phyloP scores from a whole-genome alignment of 495 filamentous ascomycete genomes.

The Trichoderma virens region DNA sequence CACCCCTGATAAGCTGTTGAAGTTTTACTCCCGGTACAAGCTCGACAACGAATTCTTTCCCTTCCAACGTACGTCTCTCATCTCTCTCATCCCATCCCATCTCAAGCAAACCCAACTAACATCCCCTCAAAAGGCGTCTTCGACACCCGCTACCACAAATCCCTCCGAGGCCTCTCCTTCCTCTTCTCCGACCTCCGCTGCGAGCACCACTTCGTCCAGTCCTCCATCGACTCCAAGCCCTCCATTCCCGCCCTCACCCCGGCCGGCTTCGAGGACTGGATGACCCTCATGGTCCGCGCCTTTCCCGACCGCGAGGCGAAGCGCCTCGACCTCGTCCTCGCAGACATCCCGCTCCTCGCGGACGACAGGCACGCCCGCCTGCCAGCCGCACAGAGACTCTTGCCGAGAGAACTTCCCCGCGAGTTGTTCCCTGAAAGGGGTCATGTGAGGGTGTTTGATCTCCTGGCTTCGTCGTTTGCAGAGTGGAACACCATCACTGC shows the following conservation, averaged over 20 bases:
- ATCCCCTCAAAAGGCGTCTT: slow-evolving; percentile 38
- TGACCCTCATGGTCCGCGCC: slow-evolving; percentile 65
- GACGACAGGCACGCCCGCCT: slow-evolving; percentile 11
- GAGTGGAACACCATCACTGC: slow-evolving; percentile 1
- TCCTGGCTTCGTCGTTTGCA: not conserved
- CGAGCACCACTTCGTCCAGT: slow-evolving; percentile 75
- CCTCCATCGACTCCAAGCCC: slow-evolving; percentile 49
- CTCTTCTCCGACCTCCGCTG: slow-evolving; percentile 71
- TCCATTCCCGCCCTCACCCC: slow-evolving; percentile 73
- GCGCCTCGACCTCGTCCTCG: slow-evolving; percentile 63
- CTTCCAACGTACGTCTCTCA: slow-evolving; percentile 18
- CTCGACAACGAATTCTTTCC: slow-evolving; percentile 50
- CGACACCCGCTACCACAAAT: slow-evolving; percentile 21
- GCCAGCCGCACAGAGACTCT: slow-evolving; percentile 49
- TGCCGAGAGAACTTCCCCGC: slow-evolving; percentile 72
- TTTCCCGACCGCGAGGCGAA: slow-evolving; percentile 71
- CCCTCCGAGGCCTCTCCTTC: slow-evolving; percentile 41
- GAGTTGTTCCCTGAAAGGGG: slow-evolving; percentile 36
- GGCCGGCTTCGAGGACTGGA: slow-evolving; percentile 69
- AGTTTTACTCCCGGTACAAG: slow-evolving; percentile 63
- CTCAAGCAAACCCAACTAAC: slow-evolving; percentile 21
- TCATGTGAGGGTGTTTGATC: not conserved
- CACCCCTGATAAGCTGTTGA: slow-evolving; percentile 68
- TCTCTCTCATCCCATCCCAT: not conserved
- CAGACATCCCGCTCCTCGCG: slow-evolving; percentile 63